Evolutionary conservation across 2,329 filamentous ascomycete genomes (phyloP).

Genomic region (Aspergillus sojae): DNA sequence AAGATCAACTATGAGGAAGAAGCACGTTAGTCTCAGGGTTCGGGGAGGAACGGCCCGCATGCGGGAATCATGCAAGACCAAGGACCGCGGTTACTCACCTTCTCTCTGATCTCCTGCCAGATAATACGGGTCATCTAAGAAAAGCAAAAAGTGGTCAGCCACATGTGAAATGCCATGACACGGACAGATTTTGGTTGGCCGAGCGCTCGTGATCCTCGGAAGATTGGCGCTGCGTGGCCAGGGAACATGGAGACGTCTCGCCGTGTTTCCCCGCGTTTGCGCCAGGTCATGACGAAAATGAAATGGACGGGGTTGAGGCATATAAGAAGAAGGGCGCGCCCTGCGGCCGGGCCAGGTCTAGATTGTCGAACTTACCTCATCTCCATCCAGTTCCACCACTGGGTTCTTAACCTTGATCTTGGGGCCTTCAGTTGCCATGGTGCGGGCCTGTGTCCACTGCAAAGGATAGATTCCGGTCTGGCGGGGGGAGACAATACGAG

Average conservation of each 20-base stretch:
- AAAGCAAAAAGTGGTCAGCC: constrained; percentile 16
- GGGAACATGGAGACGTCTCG: constrained; percentile 16
- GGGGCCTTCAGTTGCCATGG: constrained; percentile 53
- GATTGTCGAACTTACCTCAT: constrained; percentile 52
- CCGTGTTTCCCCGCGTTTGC: constrained; percentile 38
- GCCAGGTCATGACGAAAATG: constrained; percentile 31
- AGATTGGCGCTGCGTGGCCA: constrained; percentile 27
- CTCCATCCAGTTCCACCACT: constrained; percentile 93
- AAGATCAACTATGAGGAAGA: constrained; percentile 69
- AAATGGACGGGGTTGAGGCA: constrained; percentile 18
- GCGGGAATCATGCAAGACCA: constrained; percentile 9
- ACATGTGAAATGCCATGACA: constrained; percentile 16
- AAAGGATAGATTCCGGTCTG: constrained; percentile 32
- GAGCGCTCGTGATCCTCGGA: constrained; percentile 19
- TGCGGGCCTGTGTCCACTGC: constrained; percentile 45
- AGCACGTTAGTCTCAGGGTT: constrained; percentile 11
- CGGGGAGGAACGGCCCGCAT: constrained; percentile 19
- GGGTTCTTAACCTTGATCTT: constrained; percentile 99
- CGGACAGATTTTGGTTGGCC: constrained; percentile 10
- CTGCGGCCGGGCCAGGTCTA: constrained; percentile 5
- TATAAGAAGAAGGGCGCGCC: constrained; percentile 13
- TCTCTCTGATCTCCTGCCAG: constrained; percentile 99
- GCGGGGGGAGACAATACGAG: constrained; percentile 30
- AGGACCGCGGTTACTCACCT: constrained; percentile 50
- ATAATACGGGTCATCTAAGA: constrained; percentile 96